phyloP scores from a whole-genome alignment of 129 eudicot genomes.

The Saussurea involucrata region DNA sequence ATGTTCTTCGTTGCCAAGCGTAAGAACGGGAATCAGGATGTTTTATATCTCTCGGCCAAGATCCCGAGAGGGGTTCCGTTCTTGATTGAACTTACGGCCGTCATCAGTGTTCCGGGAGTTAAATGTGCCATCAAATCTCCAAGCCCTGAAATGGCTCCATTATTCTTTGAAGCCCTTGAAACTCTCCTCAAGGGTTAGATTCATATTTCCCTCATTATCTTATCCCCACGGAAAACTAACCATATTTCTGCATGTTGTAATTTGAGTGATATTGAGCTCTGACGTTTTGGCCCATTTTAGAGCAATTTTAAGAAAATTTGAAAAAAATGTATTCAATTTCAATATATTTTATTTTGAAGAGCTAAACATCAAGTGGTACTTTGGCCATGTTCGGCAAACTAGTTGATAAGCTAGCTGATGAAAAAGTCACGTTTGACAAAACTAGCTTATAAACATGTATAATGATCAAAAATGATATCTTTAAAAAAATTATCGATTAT shows the following conservation, averaged over 20 bases:
- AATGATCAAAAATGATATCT: no score
- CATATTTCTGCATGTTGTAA: no score
- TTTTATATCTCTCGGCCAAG: conserved; percentile 87
- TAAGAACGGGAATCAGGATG: conserved; percentile 82
- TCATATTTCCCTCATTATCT: not conserved
- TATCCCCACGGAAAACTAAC: not conserved
- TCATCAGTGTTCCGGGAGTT: conserved; percentile 67
- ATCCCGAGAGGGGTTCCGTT: conserved; percentile 75
- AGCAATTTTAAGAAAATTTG: no score
- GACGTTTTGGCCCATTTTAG: not conserved
- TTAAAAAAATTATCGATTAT: no score
- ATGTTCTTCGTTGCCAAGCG: conserved; percentile 97
- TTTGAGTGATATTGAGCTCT: not conserved
- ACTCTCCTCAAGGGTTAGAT: conserved; percentile 57
- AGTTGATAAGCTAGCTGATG: no score
- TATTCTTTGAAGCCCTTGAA: conserved; percentile 90
- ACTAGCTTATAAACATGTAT: no score
- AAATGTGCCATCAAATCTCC: conserved; percentile 96
- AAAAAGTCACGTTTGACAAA: no score
- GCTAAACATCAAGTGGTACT: no score
- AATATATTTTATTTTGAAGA: no score
- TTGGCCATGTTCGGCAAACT: no score
- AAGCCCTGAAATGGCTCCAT: conserved; percentile 86
- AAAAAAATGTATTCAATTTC: not conserved
- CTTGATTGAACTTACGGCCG: conserved; percentile 86